Percentiles rank a stretch among this genome's conserved stretches.
Evolutionary conservation across 805 yeast genomes (phyloP).

Genomic region (Maudiozyma saulgeensis): DNA sequence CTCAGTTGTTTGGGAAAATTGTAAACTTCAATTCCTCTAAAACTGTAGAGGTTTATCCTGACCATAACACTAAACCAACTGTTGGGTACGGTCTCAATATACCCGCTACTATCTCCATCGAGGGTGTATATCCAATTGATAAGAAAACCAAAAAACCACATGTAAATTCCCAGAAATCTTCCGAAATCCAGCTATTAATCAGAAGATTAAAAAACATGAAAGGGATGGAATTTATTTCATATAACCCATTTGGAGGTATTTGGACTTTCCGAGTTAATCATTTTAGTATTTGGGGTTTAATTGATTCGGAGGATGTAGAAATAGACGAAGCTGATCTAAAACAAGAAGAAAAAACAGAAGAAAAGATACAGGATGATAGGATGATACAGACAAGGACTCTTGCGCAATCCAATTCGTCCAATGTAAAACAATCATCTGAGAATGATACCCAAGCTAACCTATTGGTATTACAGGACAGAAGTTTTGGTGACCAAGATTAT

Average conservation of each 20-base stretch:
- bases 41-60: conserved; percentile 55
- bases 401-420: conserved; percentile 8
- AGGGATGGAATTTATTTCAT: conserved; percentile 75
- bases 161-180: conserved; percentile 28
- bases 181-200: conserved; percentile 39
- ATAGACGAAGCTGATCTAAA: conserved; percentile 40
- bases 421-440: neutral
- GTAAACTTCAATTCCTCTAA: conserved; percentile 39
- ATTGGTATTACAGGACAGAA: conserved; percentile 4
- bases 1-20: conserved; percentile 33
- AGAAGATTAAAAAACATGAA: conserved; percentile 41
- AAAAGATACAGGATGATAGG: neutral
- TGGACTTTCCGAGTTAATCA: conserved; percentile 84
- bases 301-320: conserved; percentile 53
- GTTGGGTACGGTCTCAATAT: conserved; percentile 64
- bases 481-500: neutral
- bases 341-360: conserved; percentile 13
- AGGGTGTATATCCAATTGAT: conserved; percentile 45
- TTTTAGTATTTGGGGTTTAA: conserved; percentile 89
- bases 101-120: conserved; percentile 65
- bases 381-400: conserved; percentile 4
- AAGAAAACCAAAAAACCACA: conserved; percentile 22
- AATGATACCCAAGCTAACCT: conserved; percentile 5
- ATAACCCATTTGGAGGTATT: conserved; percentile 60
- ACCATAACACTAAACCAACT: conserved; percentile 43